Conservation (phyloP, 352 stramenopile species). For the Globisporangium lucens region DNA sequence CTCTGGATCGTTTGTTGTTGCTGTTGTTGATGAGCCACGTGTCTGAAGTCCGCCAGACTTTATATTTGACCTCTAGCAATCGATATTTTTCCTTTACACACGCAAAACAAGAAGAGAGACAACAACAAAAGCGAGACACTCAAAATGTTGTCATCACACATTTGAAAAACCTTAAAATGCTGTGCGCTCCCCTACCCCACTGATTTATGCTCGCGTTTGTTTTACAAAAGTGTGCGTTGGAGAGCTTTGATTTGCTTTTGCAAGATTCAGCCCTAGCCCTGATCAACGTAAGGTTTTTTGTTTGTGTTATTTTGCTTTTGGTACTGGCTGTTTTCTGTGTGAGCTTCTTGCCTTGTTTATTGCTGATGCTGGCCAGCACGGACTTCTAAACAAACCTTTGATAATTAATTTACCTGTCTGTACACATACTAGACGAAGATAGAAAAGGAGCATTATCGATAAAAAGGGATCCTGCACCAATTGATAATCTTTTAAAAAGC, state of each 20-base stretch:
- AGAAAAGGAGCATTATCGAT: too few species aligned
- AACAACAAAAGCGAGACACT: slow-evolving; percentile 1
- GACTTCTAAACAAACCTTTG: not conserved
- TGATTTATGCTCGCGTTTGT: not conserved
- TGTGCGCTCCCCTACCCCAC: not conserved
- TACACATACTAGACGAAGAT: too few species aligned
- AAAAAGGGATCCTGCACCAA: too few species aligned
- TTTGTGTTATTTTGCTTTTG: not conserved
- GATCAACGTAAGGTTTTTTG: not conserved
- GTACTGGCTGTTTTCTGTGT: slow-evolving; percentile 16
- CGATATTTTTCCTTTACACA: too few species aligned
- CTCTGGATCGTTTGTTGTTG: slow-evolving; percentile 11
- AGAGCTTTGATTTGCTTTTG: slow-evolving; percentile 27
- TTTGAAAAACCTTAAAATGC: not conserved
- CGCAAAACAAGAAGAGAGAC: slow-evolving; percentile 1
- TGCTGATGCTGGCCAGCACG: not conserved
- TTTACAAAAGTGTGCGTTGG: slow-evolving; percentile 19
- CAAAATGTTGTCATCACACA: not conserved
- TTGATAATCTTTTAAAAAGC: not conserved
- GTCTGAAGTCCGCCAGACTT: not conserved
- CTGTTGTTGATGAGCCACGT: slow-evolving; percentile 5
- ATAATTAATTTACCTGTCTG: not conserved
- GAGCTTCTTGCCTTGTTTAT: slow-evolving; percentile 11
- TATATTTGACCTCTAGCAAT: not conserved
- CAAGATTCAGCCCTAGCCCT: slow-evolving; percentile 3